Percentiles rank a stretch among this genome's conserved stretches.
Conservation (phyloP, 371 early-diverging fungal species). For the Zychaea mexicana region DNA sequence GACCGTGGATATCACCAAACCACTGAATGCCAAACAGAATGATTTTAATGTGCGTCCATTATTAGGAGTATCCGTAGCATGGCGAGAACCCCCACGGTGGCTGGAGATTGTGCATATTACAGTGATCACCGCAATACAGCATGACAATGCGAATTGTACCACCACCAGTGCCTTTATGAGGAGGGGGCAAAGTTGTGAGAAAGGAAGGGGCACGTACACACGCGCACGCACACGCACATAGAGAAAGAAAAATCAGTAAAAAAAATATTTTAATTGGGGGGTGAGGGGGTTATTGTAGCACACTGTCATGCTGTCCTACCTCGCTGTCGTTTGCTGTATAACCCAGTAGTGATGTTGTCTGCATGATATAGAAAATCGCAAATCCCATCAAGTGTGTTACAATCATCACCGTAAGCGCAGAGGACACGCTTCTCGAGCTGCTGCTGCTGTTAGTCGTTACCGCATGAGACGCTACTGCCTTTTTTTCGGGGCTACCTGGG, state of each 20-base stretch:
- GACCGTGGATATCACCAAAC: slow-evolving; percentile 71
- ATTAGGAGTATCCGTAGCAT: slow-evolving; percentile 8
- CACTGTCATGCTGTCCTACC: slow-evolving; percentile 1
- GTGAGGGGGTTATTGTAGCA: background rate
- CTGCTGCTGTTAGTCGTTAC: too few relatives aligned
- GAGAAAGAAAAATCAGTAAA: background rate
- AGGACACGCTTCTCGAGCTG: slow-evolving; percentile 11
- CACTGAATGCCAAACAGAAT: slow-evolving; percentile 67
- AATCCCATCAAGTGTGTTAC: slow-evolving; percentile 38
- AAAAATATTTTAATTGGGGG: too few relatives aligned
- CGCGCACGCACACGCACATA: background rate
- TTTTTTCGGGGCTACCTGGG: slow-evolving; percentile 3
- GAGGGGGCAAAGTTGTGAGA: background rate
- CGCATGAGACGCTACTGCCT: slow-evolving; percentile 11
- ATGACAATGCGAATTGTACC: slow-evolving; percentile 25
- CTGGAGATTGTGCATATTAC: slow-evolving; percentile 12
- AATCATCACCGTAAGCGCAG: slow-evolving; percentile 36
- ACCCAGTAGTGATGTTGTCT: slow-evolving; percentile 10
- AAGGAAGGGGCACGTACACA: background rate
- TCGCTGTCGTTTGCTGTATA: slow-evolving; percentile 1
- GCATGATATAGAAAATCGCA: slow-evolving; percentile 40
- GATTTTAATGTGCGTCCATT: slow-evolving; percentile 68
- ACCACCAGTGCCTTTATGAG: slow-evolving; percentile 16
- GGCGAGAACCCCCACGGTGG: background rate
- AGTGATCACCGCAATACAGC: slow-evolving; percentile 14